Percentiles rank a stretch among this genome's conserved stretches.
These are phyloP conservation scores for Penicillium lividum DNA, from an alignment of 495 filamentous ascomycete species.

Conservation along the genomic window DNA sequence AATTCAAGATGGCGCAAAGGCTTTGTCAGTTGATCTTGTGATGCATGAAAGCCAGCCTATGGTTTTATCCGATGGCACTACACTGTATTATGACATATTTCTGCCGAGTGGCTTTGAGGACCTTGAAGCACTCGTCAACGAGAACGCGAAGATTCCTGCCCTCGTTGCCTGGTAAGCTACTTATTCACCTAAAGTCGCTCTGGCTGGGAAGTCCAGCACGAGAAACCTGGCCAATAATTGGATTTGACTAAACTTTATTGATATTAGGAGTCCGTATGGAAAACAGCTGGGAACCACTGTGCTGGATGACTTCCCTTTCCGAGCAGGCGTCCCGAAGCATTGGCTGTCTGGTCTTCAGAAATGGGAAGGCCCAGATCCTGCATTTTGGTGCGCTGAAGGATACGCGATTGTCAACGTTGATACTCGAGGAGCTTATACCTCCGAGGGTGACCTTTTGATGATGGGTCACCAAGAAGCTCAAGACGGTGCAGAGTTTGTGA, in stretches of 20 bases:
- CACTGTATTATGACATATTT: not conserved
- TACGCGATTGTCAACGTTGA: not conserved
- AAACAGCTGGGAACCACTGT: not conserved
- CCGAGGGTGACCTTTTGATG: not conserved
- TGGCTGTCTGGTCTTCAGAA: not conserved
- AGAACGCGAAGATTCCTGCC: not conserved
- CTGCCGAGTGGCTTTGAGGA: not conserved
- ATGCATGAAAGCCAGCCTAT: not conserved
- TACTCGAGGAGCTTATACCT: not conserved
- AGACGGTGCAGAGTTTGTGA: not conserved
- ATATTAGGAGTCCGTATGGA: not conserved
- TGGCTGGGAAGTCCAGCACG: too few relatives aligned
- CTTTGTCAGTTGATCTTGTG: not conserved
- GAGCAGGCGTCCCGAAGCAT: not conserved
- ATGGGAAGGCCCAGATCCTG: not conserved
- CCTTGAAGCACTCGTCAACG: not conserved
- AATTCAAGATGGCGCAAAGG: not conserved
- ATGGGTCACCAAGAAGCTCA: not conserved
- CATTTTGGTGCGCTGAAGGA: not conserved
- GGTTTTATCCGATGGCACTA: not conserved
- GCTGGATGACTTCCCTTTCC: not conserved
- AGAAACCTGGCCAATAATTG: too few relatives aligned
- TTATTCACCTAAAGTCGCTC: too few relatives aligned
- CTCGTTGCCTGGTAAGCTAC: not conserved
- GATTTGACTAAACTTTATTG: too few relatives aligned